These are phyloP conservation scores for Theobroma cacao DNA, from an alignment of 345 rosid genomes.

Conservation along the genomic window DNA sequence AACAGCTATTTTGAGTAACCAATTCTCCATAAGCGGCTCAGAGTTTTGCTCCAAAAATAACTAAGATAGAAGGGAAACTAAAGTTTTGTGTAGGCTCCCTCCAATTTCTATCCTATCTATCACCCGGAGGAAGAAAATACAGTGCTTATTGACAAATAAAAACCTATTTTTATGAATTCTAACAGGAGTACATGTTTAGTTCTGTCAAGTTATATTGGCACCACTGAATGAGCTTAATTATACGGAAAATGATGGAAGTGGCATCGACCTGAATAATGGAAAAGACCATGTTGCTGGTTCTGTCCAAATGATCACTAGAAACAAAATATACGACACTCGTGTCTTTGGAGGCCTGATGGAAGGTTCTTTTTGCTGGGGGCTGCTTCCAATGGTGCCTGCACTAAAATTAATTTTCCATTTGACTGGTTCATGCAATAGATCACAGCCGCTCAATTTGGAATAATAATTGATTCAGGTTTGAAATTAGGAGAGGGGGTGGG, in stretches of 20 bases:
- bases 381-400: slow-evolving; percentile 7
- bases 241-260: neutral
- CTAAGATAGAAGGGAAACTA: neutral
- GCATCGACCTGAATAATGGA: neutral
- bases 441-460: slow-evolving; percentile 12
- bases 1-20: no score
- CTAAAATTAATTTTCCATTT: neutral
- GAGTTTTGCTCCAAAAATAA: neutral
- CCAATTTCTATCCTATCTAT: neutral
- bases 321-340: neutral
- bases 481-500: neutral
- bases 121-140: neutral
- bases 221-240: neutral
- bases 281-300: neutral
- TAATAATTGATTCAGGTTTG: slow-evolving; percentile 1
- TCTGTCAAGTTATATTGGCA: neutral
- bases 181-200: neutral
- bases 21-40: neutral
- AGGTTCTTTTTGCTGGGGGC: slow-evolving; percentile 11
- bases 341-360: neutral
- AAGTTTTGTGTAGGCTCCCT: neutral
- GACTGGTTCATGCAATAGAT: neutral
- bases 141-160: neutral
- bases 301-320: slow-evolving; percentile 8
- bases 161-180: neutral